A percentile compares a stretch with the other conserved stretches of the same genome.
These are phyloP conservation scores for Fusarium temperatum DNA, from an alignment of 2,329 filamentous ascomycete genomes.

Conservation along the genomic window DNA sequence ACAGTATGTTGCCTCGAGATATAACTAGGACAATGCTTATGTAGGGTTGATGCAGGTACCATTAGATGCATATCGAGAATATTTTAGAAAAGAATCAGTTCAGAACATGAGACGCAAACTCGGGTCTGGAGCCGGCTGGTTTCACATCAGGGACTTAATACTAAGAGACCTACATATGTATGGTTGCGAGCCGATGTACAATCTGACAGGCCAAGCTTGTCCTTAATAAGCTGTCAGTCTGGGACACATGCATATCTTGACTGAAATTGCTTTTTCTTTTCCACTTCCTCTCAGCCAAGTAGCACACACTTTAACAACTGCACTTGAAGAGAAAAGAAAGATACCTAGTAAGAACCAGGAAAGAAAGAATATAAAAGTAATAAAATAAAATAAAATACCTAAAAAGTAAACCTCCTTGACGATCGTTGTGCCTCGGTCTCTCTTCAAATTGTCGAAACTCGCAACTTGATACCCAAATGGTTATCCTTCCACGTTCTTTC, in stretches of 20 bases:
- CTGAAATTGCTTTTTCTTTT: conserved; percentile 2
- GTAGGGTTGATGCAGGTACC: conserved; percentile 32
- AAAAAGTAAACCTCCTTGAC: background rate
- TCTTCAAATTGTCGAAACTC: conserved; percentile 22
- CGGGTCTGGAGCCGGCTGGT: conserved; percentile 5
- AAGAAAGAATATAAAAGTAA: background rate
- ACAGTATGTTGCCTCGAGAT: background rate
- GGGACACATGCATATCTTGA: conserved; percentile 6
- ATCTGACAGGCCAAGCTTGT: background rate
- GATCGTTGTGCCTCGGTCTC: background rate
- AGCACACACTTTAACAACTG: background rate
- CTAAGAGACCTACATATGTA: background rate
- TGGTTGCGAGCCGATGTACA: background rate
- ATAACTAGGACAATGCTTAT: background rate
- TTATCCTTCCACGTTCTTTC: conserved; percentile 2
- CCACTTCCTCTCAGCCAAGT: background rate
- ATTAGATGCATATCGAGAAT: conserved; percentile 13
- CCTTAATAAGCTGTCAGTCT: conserved; percentile 9
- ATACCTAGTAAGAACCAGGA: background rate
- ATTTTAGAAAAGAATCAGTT: background rate
- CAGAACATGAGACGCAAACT: conserved; percentile 12
- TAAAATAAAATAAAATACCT: background rate
- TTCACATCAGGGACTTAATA: conserved; percentile 10
- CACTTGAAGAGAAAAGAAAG: background rate
- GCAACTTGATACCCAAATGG: conserved; percentile 33